phyloP scores from a whole-genome alignment of 495 filamentous ascomycete species.

The Rusavskia elegans region DNA sequence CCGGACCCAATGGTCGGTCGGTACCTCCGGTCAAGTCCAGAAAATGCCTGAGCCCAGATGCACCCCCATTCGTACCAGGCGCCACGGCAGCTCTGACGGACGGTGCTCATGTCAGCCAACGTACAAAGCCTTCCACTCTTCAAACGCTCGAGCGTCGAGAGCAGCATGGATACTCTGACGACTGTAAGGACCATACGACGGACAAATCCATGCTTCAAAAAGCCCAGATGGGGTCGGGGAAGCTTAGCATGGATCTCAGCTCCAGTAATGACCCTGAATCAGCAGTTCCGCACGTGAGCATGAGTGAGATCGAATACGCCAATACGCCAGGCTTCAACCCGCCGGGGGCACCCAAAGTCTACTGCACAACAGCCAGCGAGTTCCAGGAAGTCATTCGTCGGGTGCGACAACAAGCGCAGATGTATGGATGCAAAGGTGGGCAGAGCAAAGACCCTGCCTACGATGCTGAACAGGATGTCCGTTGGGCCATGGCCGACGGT shows the following conservation, averaged over 20 bases:
- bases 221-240: no score
- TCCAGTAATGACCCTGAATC: background rate
- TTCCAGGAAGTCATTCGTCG: slow-evolving; percentile 15
- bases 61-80: slow-evolving; percentile 1
- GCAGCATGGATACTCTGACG: no score
- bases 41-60: slow-evolving; percentile 1
- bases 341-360: slow-evolving; percentile 4
- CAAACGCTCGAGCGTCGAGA: background rate
- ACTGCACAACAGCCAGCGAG: slow-evolving; percentile 12
- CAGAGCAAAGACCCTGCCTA: slow-evolving; percentile 15
- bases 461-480: slow-evolving; percentile 16
- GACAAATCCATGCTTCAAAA: no score
- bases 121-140: background rate
- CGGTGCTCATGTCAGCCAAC: background rate
- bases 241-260: background rate
- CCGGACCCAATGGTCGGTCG: background rate
- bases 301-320: slow-evolving; percentile 13
- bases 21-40: background rate
- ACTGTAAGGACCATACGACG: no score
- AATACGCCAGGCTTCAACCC: slow-evolving; percentile 3
- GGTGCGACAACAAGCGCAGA: slow-evolving; percentile 13
- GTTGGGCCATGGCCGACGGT: slow-evolving; percentile 14
- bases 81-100: background rate
- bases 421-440: slow-evolving; percentile 14
- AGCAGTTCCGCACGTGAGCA: background rate